Evolutionary conservation across 2,329 filamentous ascomycete genomes (phyloP).

Genomic region (Tolypocladium guangdongense): DNA sequence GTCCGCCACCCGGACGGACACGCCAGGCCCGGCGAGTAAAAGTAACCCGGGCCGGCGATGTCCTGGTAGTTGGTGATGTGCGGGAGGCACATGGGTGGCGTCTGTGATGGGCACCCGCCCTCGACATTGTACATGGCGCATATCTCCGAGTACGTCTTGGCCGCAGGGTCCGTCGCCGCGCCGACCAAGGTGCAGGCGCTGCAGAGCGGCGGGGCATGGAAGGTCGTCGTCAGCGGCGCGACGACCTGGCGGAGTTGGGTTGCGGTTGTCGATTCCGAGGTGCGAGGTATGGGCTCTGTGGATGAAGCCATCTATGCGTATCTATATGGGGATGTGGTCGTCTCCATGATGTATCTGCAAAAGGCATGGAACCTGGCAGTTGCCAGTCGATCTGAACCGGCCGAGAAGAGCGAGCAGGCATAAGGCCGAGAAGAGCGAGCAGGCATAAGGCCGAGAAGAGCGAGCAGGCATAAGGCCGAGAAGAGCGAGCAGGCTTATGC

Average conservation of each 20-base stretch:
- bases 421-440: no score
- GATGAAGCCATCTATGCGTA: background rate
- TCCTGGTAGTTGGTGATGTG: slow-evolving; percentile 1
- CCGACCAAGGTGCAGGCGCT: background rate
- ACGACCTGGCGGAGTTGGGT: background rate
- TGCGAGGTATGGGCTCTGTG: background rate
- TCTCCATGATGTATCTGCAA: background rate
- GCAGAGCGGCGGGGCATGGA: background rate
- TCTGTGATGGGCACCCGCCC: background rate
- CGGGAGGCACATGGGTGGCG: background rate
- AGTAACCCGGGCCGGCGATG: background rate
- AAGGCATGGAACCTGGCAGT: background rate
- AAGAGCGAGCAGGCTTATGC: background rate
- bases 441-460: no score
- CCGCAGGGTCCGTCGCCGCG: slow-evolving; percentile 1
- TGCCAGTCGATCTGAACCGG: background rate
- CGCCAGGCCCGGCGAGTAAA: background rate
- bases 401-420: background rate
- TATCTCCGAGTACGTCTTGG: background rate
- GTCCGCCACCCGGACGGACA: background rate
- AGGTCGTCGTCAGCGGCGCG: background rate
- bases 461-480: no score
- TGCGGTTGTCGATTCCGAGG: background rate
- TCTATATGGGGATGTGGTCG: no score
- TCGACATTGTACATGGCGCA: background rate